Conservation (phyloP, 2,329 filamentous ascomycete genomes). For the Claviceps sorghi region DNA sequence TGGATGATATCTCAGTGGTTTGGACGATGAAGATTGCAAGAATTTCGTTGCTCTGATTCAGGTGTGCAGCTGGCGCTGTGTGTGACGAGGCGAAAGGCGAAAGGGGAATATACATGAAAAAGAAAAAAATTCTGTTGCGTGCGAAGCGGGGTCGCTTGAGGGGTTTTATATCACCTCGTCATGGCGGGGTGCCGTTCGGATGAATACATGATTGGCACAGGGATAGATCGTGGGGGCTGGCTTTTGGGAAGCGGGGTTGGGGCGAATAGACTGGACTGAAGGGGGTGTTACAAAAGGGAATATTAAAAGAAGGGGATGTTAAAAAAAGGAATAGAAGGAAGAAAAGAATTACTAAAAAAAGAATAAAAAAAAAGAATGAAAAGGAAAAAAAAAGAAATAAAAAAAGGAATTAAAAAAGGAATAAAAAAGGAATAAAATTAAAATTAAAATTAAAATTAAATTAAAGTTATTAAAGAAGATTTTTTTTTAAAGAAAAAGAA, state of each 20-base stretch:
- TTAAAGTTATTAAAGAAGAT: too few relatives aligned
- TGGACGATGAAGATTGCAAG: neutral
- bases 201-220: neutral
- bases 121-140: neutral
- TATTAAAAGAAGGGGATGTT: neutral
- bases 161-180: constrained; percentile 1
- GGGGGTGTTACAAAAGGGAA: too few relatives aligned
- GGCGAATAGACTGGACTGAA: neutral
- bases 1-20: neutral
- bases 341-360: too few relatives aligned
- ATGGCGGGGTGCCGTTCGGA: neutral
- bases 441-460: too few relatives aligned
- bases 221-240: neutral
- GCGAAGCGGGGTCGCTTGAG: neutral
- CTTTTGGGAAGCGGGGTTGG: neutral
- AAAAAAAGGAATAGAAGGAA: neutral
- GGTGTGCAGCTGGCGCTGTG: neutral
- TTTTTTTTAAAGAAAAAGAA: too few relatives aligned
- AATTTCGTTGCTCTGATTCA: neutral
- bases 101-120: too few relatives aligned
- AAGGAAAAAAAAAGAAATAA: too few relatives aligned
- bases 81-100: neutral
- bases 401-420: too few relatives aligned
- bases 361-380: too few relatives aligned
- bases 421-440: too few relatives aligned